phyloP scores from a whole-genome alignment of 106 monocot species.

The Gastrodia elata region DNA sequence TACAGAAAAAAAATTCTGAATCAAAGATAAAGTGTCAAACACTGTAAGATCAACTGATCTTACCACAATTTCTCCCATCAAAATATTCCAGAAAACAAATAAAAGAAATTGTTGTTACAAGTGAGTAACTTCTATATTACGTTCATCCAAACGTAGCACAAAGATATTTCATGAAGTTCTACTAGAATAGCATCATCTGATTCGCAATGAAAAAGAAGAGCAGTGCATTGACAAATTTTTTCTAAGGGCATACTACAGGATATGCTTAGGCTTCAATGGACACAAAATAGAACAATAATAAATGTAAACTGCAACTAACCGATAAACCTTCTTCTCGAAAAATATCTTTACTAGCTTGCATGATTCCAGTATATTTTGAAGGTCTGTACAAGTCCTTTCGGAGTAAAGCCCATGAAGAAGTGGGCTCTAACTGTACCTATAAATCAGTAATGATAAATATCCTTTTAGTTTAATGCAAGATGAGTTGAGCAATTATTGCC shows the following conservation, averaged over 20 bases:
- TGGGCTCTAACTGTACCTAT: conserved; percentile 95
- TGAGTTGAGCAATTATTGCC: background rate
- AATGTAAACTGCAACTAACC: conserved; percentile 24
- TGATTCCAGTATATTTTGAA: conserved; percentile 81
- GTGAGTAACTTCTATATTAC: background rate
- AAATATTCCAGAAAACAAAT: background rate
- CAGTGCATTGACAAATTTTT: background rate
- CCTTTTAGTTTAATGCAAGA: background rate
- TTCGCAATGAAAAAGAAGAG: background rate
- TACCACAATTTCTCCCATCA: background rate
- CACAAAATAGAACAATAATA: background rate
- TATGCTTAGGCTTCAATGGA: background rate
- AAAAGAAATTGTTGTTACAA: background rate
- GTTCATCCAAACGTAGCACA: background rate
- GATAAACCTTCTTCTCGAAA: conserved; percentile 78
- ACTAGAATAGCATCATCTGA: background rate
- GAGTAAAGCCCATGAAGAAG: conserved; percentile 56
- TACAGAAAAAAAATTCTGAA: background rate
- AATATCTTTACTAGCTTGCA: conserved; percentile 88
- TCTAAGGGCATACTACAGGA: background rate
- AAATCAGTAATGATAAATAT: conserved; percentile 6
- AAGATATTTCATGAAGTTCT: background rate
- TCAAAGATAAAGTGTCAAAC: conserved; percentile 3
- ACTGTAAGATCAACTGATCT: background rate
- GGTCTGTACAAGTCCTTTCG: conserved; percentile 42